Evolutionary conservation across 73 alveolate species (phyloP), one percentile per base, ranked within the genome.

Genomic region (Paramecium sexaurelia): DNA sequence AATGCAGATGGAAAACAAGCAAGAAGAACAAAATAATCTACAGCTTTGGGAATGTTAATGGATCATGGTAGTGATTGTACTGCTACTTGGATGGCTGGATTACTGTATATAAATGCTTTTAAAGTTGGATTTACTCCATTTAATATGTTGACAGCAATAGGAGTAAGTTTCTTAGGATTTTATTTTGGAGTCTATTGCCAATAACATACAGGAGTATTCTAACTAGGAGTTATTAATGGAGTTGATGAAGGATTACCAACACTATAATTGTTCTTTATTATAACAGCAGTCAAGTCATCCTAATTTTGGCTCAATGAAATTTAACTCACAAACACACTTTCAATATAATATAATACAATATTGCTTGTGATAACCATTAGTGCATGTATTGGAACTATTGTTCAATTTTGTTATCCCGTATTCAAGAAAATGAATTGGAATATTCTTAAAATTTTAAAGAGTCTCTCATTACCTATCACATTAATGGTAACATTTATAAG

Each of bases 41-140:
- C 94, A 61, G 95, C 97, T 39, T 94, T 94, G 78, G 97, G 97
- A 11, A 87, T 94, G 91, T 37, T 94, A 32, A 35, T 94, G 55
- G 97, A 94, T 92, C 97, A 94, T 92, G 97, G 97, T 13, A 85
- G 93, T 17, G 97, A 94, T 68, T 94, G 95, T 29, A 85, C 93
- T 41, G 93, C 94, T 9, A 85, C 95, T 26, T 94, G 94, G 94
- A 68, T 88, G 36, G 41, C 73, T 43, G 94, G 91, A 13, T 68
- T 69, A 56, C 41, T 75, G 7, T 61, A 68, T 41, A 55, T 82
- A 1, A 88, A 68, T 39, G 51, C 75, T 8, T 68, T 88, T 55
- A 75, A 51, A 43, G 41, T 67, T 68, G 32, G 55, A 68, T 75
- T 41, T 10, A 69, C 55, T 33, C 83, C 84, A 55, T 57, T 68